phyloP scores from a whole-genome alignment of 2,329 filamentous ascomycete genomes.

The Aureobasidium sp. region DNA sequence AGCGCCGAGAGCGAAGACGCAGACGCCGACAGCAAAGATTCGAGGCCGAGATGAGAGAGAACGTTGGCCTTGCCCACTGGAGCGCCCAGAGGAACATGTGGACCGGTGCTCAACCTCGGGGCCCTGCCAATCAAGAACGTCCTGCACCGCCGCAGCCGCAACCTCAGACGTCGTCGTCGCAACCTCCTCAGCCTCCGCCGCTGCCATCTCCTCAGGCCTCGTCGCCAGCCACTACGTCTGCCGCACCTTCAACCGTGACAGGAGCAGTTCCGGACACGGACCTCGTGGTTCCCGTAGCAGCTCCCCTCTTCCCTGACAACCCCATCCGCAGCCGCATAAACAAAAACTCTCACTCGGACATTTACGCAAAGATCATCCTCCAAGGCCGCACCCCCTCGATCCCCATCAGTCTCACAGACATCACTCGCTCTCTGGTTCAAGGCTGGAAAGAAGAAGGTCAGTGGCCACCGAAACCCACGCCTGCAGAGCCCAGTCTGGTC shows the following conservation, averaged over 20 bases:
- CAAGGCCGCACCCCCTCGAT: constrained; percentile 74
- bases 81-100: constrained; percentile 69
- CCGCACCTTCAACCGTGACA: constrained; percentile 21
- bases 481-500: constrained; percentile 37
- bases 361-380: constrained; percentile 83
- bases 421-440: constrained; percentile 70
- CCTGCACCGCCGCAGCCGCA: too few relatives aligned
- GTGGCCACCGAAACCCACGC: constrained; percentile 65
- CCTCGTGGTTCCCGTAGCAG: constrained; percentile 58
- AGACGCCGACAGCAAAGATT: constrained; percentile 29
- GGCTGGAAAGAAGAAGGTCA: constrained; percentile 92
- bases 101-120: constrained; percentile 61
- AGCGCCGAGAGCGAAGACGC: constrained; percentile 26
- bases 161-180: neutral
- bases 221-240: neutral
- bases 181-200: neutral
- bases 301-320: constrained; percentile 66
- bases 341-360: constrained; percentile 63
- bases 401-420: constrained; percentile 76
- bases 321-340: constrained; percentile 69
- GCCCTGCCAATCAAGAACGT: constrained; percentile 22
- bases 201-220: neutral
- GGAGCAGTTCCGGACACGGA: constrained; percentile 18
- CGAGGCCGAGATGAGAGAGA: constrained; percentile 51
- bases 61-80: constrained; percentile 73